Evolutionary conservation across 2,329 filamentous ascomycete species (phyloP), one percentile per base, ranked within the genome.

Genomic region (Colletotrichum gloeosporioides): DNA sequence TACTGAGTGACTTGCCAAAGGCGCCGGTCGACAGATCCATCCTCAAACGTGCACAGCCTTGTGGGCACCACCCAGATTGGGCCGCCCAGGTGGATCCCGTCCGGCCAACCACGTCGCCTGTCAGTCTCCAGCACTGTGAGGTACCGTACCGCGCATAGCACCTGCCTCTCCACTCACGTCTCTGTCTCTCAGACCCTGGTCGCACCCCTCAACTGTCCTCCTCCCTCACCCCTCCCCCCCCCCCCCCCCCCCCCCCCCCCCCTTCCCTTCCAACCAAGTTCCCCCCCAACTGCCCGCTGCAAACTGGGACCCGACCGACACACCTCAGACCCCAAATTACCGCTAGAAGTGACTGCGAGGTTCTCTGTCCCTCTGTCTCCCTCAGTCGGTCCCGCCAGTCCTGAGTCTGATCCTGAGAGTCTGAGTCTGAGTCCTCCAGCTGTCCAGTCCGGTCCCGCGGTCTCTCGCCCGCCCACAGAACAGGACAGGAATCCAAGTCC

Each of bases 11-110:
- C 15, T 31, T 31, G 18, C 57, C 49, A 59, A 77, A 74, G 63
- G n/a, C 63, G 64, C 73, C 69, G 29, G 64, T 73, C 65, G 65
- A 77, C 65, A 76, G 55, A 66, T 76, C 64, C 68, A 77, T 78
- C 73, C 76, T 78, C 76, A 78, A 78, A 78, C 77, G 77, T 78
- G 77, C 77, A 78, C 77, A 78, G 77, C 76, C 77, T 78, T 78
- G 76, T 78, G 77, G 76, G 69, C 63, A 77, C 75, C 49, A 73
- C n/a, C 53, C 61, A 74, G 69, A 76, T 70, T 73, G 61, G 73
- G 57, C 57, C 32, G 55, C 49, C 32, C 7, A 16, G 68, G 73
- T 76, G 73, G 75, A 49, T 32, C 32, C 16, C 3, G 1, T 7
- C 10, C 4, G 9, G 39, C 72, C 75, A 77, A 75, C 31, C 73